Percentiles rank a stretch among this genome's conserved stretches.
These are phyloP conservation scores for Penstemon eatonii DNA, from an alignment of 257 asterid species.

Conservation along the genomic window DNA sequence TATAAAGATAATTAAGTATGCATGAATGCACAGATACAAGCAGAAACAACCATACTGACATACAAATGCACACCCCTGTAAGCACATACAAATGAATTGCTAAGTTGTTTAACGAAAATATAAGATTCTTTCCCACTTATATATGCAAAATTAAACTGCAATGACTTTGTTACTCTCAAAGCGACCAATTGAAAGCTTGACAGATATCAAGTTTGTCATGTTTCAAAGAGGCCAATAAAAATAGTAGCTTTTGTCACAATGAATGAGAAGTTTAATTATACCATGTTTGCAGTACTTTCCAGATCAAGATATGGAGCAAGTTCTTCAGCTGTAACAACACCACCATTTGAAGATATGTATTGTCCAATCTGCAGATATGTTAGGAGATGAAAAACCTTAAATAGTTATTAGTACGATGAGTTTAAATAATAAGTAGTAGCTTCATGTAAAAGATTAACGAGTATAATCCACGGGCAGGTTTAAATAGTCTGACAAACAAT, in stretches of 20 bases:
- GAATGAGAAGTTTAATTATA: constrained; percentile 31
- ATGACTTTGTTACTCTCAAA: not conserved
- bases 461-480: constrained; percentile 16
- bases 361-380: constrained; percentile 70
- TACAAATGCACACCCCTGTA: constrained; percentile 4
- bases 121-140: not conserved
- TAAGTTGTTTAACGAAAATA: not conserved
- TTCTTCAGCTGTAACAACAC: constrained; percentile 96
- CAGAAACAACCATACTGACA: constrained; percentile 15
- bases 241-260: constrained; percentile 16
- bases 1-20: not conserved
- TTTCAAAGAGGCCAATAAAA: constrained; percentile 17
- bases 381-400: not conserved
- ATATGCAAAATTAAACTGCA: constrained; percentile 4
- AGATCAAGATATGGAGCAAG: constrained; percentile 95
- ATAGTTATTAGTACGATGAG: constrained; percentile 11
- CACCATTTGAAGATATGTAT: constrained; percentile 91
- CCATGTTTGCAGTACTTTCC: constrained; percentile 56
- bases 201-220: constrained; percentile 8
- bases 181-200: constrained; percentile 10
- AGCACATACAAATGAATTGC: not conserved
- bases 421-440: constrained; percentile 19
- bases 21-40: constrained; percentile 15
- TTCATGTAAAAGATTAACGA: constrained; percentile 19
- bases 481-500: constrained; percentile 23